Percentiles rank a stretch among this genome's conserved stretches.
Evolutionary conservation across 257 asterid genomes (phyloP).

Genomic region (Lycium barbarum): DNA sequence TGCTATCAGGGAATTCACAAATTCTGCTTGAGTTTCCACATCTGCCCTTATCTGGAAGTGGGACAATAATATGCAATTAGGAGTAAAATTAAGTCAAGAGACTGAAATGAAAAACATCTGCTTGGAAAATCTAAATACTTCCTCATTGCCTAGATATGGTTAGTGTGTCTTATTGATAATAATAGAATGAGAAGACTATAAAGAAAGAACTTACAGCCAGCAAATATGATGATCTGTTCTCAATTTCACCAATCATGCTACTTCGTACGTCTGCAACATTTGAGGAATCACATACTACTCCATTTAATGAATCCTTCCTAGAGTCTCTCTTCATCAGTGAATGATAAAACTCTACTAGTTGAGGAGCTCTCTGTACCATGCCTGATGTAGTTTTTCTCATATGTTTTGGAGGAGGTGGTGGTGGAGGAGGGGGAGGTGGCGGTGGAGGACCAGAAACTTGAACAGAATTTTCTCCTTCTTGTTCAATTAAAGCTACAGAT

Average conservation of each 20-base stretch:
- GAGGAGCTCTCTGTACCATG: slow-evolving; percentile 83
- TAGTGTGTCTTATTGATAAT: background rate
- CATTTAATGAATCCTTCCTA: slow-evolving; percentile 75
- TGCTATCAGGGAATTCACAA: slow-evolving; percentile 74
- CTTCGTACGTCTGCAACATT: slow-evolving; percentile 83
- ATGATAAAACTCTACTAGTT: slow-evolving; percentile 89
- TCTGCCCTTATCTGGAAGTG: slow-evolving; percentile 76
- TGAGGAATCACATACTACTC: slow-evolving; percentile 64
- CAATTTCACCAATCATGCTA: slow-evolving; percentile 93
- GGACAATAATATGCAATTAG: background rate
- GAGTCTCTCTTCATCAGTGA: slow-evolving; percentile 94
- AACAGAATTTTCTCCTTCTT: slow-evolving; percentile 51
- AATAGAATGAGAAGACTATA: slow-evolving; percentile 18
- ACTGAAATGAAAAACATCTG: background rate
- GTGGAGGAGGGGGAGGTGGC: slow-evolving; percentile 65
- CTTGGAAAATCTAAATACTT: background rate
- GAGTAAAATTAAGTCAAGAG: background rate
- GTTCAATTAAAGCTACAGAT: slow-evolving; percentile 38
- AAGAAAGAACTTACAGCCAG: slow-evolving; percentile 70
- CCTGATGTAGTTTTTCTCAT: slow-evolving; percentile 51
- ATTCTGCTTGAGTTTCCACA: slow-evolving; percentile 93
- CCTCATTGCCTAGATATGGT: background rate
- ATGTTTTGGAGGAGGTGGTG: slow-evolving; percentile 72
- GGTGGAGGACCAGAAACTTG: slow-evolving; percentile 36
- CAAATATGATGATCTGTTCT: slow-evolving; percentile 84